Evolutionary conservation across 495 filamentous ascomycete genomes (phyloP).

Genomic region (Podospora pseudopauciseta): DNA sequence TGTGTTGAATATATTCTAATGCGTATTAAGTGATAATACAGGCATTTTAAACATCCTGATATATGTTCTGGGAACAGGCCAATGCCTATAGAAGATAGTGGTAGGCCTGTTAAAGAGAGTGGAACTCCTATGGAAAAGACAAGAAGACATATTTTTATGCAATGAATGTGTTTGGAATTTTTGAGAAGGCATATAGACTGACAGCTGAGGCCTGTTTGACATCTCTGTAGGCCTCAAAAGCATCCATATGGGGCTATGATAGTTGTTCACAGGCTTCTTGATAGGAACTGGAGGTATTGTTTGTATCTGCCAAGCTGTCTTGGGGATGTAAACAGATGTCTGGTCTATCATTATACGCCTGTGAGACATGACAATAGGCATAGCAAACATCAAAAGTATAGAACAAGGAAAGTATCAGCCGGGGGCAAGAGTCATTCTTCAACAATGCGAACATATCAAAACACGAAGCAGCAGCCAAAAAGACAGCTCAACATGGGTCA

Average conservation of each 20-base stretch:
- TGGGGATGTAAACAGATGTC: neutral
- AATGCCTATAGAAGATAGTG: neutral
- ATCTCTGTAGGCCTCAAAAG: no score
- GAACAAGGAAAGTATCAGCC: neutral
- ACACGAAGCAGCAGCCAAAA: neutral
- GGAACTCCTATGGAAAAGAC: no score
- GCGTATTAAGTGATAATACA: neutral
- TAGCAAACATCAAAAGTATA: neutral
- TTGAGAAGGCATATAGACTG: no score
- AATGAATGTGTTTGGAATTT: no score
- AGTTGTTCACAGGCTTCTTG: neutral
- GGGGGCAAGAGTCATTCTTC: neutral
- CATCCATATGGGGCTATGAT: no score
- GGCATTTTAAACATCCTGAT: neutral
- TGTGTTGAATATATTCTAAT: no score
- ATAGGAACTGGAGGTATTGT: neutral
- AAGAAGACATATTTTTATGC: no score
- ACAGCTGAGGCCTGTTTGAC: no score
- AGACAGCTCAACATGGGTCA: neutral
- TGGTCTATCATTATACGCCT: neutral
- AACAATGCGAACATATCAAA: neutral
- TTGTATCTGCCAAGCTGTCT: neutral
- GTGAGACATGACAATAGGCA: neutral
- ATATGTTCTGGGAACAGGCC: neutral
- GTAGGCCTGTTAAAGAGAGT: no score